Evolutionary conservation across 148 eudicot species (phyloP).

Genomic region (Gaultheria prostrata): DNA sequence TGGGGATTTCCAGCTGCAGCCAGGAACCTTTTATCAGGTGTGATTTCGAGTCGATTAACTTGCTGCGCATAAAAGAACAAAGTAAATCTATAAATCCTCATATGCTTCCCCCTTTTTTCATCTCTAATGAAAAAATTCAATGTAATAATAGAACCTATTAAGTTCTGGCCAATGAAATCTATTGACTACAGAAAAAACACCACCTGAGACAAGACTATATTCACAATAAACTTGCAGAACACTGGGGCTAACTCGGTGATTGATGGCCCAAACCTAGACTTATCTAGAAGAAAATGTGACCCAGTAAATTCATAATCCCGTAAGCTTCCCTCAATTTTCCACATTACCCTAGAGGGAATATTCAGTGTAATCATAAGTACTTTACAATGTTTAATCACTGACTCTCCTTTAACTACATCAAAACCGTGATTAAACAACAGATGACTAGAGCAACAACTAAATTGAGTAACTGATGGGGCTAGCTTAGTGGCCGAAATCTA

Average conservation of each 20-base stretch:
- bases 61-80: slow-evolving; percentile 51
- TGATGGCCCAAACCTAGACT: too few relatives aligned
- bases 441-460: not conserved
- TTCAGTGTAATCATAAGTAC: not conserved
- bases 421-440: not conserved
- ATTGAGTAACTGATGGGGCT: not conserved
- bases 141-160: too few relatives aligned
- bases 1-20: slow-evolving; percentile 98
- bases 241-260: not conserved
- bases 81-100: not conserved
- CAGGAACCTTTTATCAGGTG: slow-evolving; percentile 81
- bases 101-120: not conserved
- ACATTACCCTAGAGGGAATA: not conserved
- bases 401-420: not conserved
- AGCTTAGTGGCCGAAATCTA: not conserved
- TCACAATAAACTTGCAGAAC: not conserved
- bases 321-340: not conserved
- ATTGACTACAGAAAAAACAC: not conserved
- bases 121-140: not conserved
- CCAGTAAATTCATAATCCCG: not conserved
- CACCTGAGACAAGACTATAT: not conserved
- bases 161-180: not conserved
- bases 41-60: slow-evolving; percentile 90
- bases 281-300: not conserved
- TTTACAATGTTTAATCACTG: not conserved